Evolutionary conservation across 2,329 filamentous ascomycete genomes (phyloP).

Genomic region (Albophoma yamanashiensis): DNA sequence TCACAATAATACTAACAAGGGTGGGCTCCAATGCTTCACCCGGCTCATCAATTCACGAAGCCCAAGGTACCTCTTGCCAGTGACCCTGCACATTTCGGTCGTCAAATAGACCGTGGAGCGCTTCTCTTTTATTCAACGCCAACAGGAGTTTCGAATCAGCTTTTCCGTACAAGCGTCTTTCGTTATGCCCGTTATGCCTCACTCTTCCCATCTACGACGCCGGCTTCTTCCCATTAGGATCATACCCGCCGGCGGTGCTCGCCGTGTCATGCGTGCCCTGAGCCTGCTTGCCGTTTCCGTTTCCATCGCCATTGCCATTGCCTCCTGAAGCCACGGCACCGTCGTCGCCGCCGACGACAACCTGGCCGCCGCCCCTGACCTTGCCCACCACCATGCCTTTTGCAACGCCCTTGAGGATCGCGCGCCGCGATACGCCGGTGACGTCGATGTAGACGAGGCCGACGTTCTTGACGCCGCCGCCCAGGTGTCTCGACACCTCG

Average conservation of each 20-base stretch:
- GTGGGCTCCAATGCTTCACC: not conserved
- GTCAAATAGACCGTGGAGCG: not conserved
- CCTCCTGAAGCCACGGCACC: slow-evolving; percentile 13
- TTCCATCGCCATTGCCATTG: slow-evolving; percentile 13
- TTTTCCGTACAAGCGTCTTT: not conserved
- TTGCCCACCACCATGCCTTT: slow-evolving; percentile 91
- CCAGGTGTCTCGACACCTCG: slow-evolving; percentile 61
- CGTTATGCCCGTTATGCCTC: not conserved
- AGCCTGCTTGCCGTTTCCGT: slow-evolving; percentile 8
- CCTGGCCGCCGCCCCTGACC: slow-evolving; percentile 61
- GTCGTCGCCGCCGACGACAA: slow-evolving; percentile 61
- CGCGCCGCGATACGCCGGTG: slow-evolving; percentile 78
- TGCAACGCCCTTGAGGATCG: slow-evolving; percentile 87
- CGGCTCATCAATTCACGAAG: not conserved
- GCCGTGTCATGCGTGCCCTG: slow-evolving; percentile 14
- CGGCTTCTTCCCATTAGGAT: slow-evolving; percentile 21
- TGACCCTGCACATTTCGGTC: not conserved
- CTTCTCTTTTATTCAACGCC: not conserved
- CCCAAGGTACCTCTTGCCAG: not conserved
- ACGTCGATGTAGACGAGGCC: slow-evolving; percentile 96
- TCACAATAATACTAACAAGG: too few relatives aligned
- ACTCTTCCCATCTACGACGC: slow-evolving; percentile 1
- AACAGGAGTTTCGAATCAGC: not conserved
- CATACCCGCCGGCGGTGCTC: slow-evolving; percentile 11
- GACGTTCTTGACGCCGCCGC: slow-evolving; percentile 88